Evolutionary conservation across 805 yeast species (phyloP).

Genomic region (Yarrowia sp.): DNA sequence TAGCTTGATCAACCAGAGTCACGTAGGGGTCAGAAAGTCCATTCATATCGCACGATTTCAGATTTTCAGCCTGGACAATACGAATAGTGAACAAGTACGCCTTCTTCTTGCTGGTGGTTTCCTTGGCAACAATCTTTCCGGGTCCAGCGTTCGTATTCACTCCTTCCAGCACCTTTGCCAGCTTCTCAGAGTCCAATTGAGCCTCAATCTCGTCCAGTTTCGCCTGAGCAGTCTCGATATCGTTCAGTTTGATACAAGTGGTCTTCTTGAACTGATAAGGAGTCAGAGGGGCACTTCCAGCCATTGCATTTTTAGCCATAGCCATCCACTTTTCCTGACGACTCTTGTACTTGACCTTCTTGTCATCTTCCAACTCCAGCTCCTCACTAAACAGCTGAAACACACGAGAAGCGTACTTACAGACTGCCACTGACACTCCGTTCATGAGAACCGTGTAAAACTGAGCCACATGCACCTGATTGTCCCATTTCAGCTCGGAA

Average conservation of each 20-base stretch:
- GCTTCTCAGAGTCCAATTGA: slow-evolving; percentile 55
- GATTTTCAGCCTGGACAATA: slow-evolving; percentile 60
- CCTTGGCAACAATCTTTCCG: slow-evolving; percentile 32
- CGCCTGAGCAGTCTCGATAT: slow-evolving; percentile 50
- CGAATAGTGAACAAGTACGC: slow-evolving; percentile 57
- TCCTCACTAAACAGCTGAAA: slow-evolving; percentile 34
- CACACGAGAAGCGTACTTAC: slow-evolving; percentile 37
- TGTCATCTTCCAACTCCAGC: slow-evolving; percentile 31
- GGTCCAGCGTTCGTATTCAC: slow-evolving; percentile 39
- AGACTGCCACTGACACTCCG: slow-evolving; percentile 60
- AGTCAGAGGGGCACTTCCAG: slow-evolving; percentile 40
- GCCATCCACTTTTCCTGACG: slow-evolving; percentile 41
- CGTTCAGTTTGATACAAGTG: slow-evolving; percentile 76
- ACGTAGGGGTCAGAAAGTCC: slow-evolving; percentile 58
- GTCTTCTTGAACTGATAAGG: slow-evolving; percentile 59
- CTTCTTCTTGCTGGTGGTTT: not conserved
- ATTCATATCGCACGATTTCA: slow-evolving; percentile 48
- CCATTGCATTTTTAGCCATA: slow-evolving; percentile 41
- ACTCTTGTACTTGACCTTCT: slow-evolving; percentile 23
- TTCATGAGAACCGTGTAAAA: slow-evolving; percentile 60
- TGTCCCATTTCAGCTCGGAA: slow-evolving; percentile 61
- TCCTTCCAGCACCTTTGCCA: slow-evolving; percentile 44
- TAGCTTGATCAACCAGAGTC: slow-evolving; percentile 56
- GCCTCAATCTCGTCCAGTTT: slow-evolving; percentile 51
- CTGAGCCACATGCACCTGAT: slow-evolving; percentile 60